These are phyloP conservation scores for Escovopsis sp. DNA, from an alignment of 2,329 filamentous ascomycete species.

Conservation along the genomic window DNA sequence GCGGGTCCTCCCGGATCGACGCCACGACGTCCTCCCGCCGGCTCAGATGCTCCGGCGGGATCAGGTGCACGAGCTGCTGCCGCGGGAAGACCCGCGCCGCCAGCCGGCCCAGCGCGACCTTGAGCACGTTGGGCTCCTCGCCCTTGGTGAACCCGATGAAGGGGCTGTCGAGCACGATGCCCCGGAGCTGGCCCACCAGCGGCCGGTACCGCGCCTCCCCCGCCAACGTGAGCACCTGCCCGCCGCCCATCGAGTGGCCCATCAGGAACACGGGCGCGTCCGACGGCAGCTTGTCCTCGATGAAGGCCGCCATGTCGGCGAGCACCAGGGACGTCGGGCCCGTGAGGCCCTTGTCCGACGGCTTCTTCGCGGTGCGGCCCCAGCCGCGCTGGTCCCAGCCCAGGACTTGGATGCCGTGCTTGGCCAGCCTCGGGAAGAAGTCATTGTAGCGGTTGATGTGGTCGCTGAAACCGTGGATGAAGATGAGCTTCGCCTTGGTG, in stretches of 20 bases:
- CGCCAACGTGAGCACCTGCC: slow-evolving; percentile 51
- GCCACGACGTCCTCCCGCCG: slow-evolving; percentile 51
- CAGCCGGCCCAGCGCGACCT: slow-evolving; percentile 50
- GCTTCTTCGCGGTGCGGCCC: slow-evolving; percentile 54
- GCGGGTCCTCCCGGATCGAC: slow-evolving; percentile 46
- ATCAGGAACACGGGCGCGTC: slow-evolving; percentile 61
- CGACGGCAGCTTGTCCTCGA: slow-evolving; percentile 41
- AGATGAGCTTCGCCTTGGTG: slow-evolving; percentile 56
- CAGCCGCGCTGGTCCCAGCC: slow-evolving; percentile 81
- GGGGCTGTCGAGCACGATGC: slow-evolving; percentile 64
- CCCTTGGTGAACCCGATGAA: slow-evolving; percentile 59
- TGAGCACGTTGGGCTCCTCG: slow-evolving; percentile 47
- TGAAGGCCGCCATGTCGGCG: slow-evolving; percentile 63
- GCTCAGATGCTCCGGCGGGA: slow-evolving; percentile 50
- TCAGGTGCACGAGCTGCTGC: slow-evolving; percentile 49
- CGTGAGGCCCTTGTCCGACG: slow-evolving; percentile 52
- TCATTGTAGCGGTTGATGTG: slow-evolving; percentile 64
- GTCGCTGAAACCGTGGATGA: slow-evolving; percentile 84
- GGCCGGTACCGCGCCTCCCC: slow-evolving; percentile 35
- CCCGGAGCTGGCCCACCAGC: slow-evolving; percentile 46
- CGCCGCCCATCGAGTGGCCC: slow-evolving; percentile 87
- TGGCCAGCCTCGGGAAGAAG: slow-evolving; percentile 57
- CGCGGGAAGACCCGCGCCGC: slow-evolving; percentile 53
- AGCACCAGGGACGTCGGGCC: slow-evolving; percentile 62
- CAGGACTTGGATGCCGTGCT: slow-evolving; percentile 58